Base-by-base conservation (phyloP, 495 filamentous ascomycete species). In the Niebla homalea region DNA sequence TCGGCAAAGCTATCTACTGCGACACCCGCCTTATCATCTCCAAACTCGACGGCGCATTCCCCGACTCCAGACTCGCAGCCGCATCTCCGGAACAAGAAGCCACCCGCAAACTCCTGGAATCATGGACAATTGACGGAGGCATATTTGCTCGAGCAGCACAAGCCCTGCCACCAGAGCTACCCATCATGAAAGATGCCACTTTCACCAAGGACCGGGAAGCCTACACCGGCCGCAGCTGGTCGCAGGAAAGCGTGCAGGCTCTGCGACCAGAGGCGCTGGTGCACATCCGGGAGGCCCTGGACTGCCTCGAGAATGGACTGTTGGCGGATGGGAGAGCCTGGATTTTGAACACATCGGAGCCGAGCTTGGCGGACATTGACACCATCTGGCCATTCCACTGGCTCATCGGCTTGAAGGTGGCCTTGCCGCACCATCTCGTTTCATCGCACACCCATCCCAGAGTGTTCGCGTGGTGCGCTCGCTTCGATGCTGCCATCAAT, bases 331-430 rank as follows among this genome's bases (percentile, higher is more conserved):
- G 73, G n/a, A 62, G 77, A 20, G 51, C 67, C 5, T 85, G 78
- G 77, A 60, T 84, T 12, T 57, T 75, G 3, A 64, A 64, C 1
- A 67, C 58, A 0, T 52, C 65, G 10, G 60, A 59, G 23, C 71
- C 78, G 10, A 61, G 61, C 14, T 57, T 80, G 57, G 75, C 68
- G 4, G 82, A 84, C 60, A 72, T 84, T 39, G 75, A 82, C 60
- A 67, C 70, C 16, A 65, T 78, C 12, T 84, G 78, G 80, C 58
- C 67, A 0, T 67, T 82, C 46, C 70, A 77, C 55, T 85, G 83
- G 81, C 51, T 82, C 1, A 57, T 62, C 6, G 63, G 49, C 2
- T 49, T 77, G 3, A 65, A 68, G 1, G 74, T 70, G 3, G 71
- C 75, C 11, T 55, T 81, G 23, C 65, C 68, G 37, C 53, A 59